Percentiles rank a stretch among this genome's conserved stretches.
Conservation (phyloP, 2,329 filamentous ascomycete genomes). For the Fusarium tanahbumbuense region DNA sequence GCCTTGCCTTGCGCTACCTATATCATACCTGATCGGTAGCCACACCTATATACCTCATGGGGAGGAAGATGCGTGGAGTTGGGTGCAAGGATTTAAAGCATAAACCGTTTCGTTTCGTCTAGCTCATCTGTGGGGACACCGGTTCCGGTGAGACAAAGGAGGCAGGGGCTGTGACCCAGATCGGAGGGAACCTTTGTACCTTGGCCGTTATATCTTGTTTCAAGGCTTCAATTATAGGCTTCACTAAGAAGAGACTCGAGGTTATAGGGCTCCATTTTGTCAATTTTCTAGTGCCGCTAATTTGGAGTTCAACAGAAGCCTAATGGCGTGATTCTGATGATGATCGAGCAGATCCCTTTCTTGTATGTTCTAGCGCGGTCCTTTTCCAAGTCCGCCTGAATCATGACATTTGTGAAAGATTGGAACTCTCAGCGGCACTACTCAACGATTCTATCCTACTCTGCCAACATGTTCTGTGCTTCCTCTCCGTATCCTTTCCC, state of each 20-base stretch:
- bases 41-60: conserved; percentile 30
- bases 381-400: conserved; percentile 23
- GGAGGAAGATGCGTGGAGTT: conserved; percentile 26
- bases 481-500: conserved; percentile 1
- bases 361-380: conserved; percentile 36
- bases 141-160: conserved; percentile 40
- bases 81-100: conserved; percentile 30
- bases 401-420: conserved; percentile 12
- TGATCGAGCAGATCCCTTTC: conserved; percentile 40
- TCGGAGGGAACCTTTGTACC: conserved; percentile 36
- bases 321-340: conserved; percentile 39
- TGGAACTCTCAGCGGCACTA: conserved; percentile 1
- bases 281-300: conserved; percentile 22
- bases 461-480: conserved; percentile 14
- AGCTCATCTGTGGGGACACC: conserved; percentile 37
- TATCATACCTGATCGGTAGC: conserved; percentile 30
- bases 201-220: conserved; percentile 31
- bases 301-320: conserved; percentile 31
- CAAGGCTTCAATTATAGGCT: conserved; percentile 38
- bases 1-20: conserved; percentile 19
- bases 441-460: conserved; percentile 1
- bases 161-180: conserved; percentile 32
- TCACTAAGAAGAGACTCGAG: not conserved
- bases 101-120: conserved; percentile 38
- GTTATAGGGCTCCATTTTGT: conserved; percentile 29